phyloP scores from a whole-genome alignment of 768 basidiomycete genomes.

The Naematelia aurantialba region DNA sequence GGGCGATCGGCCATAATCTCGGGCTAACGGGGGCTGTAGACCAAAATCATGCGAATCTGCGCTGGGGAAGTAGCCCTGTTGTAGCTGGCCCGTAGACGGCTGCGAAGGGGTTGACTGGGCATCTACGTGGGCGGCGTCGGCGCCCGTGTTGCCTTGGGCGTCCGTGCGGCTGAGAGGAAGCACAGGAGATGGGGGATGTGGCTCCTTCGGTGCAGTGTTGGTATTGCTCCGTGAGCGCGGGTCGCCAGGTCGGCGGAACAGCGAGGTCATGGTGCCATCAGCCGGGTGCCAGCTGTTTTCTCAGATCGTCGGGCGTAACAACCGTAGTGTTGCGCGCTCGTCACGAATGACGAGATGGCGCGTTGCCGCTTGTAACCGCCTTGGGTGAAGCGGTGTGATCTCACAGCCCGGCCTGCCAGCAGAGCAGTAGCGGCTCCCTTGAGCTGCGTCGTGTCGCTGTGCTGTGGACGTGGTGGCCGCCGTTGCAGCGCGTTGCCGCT shows the following conservation, averaged over 20 bases:
- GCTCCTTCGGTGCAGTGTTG: not conserved
- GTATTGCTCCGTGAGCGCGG: not conserved
- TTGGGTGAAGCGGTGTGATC: not conserved
- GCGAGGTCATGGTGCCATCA: slow-evolving; percentile 3
- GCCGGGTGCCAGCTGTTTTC: no score
- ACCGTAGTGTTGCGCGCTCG: no score
- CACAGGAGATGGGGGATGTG: not conserved
- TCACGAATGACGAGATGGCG: not conserved
- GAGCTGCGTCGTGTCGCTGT: no score
- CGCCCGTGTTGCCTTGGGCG: no score
- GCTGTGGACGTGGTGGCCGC: no score
- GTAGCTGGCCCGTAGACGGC: not conserved
- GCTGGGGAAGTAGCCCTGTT: not conserved
- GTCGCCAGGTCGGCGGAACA: slow-evolving; percentile 3
- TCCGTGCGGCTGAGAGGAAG: not conserved
- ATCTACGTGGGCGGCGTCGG: not conserved
- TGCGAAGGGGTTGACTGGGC: no score
- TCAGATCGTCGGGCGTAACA: no score
- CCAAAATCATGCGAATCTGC: no score
- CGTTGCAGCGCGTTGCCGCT: no score
- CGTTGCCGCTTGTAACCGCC: not conserved
- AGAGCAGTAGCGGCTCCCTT: no score
- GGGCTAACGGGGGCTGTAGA: no score
- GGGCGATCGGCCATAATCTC: no score
- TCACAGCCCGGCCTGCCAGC: not conserved